Base-by-base conservation (phyloP, 2,329 filamentous ascomycete species). In the Sphaerulina vaccinii region DNA sequence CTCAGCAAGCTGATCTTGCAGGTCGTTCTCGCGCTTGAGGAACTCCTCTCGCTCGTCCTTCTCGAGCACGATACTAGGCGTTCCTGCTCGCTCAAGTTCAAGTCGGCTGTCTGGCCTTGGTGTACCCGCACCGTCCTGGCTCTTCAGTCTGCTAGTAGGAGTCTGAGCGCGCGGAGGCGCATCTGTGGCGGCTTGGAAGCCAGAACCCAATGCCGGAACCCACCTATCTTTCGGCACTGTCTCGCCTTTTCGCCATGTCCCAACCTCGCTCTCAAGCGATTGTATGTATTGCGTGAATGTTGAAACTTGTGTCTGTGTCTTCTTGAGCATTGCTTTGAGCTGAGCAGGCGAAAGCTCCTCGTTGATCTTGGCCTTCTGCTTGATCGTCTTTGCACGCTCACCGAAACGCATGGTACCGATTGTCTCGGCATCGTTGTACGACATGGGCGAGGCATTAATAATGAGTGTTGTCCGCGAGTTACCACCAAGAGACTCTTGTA, bases 291-390 rank as follows among this genome's bases (percentile, higher is more conserved):
- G 83, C 68, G 96, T 88, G 70, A 95, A 97, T 13, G 84, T 91
- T 18, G 88, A 89, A 60, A 93, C 86, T 70, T 96, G 91, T 46
- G 82, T 84, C 72, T 96, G 91, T 11, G 90, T 90, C 73, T 96
- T 96, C 74, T 89, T 91, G 69, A 99, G 84, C 66, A 96, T 80
- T 43, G 85, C 80, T 75, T 97, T 99, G 77, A 99, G 84, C 73
- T 99, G 93, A 10, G 90, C 84, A 39, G 93, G 93, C 66, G 92
- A 97, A 65, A 99, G 82, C 72, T 99, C 93, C 39, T 92, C 91
- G 69, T 99, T 99, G 81, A 99, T 87, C 86, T 97, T 99, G 73
- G 93, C 93, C 80, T 97, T 97, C 79, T 97, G 97, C 86, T 97
- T 96, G 78, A 99, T 99, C 0, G 90, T 88, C 78, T 99, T 99